phyloP scores from a whole-genome alignment of 2,329 filamentous ascomycete genomes.

The Karstenula rhodostoma region DNA sequence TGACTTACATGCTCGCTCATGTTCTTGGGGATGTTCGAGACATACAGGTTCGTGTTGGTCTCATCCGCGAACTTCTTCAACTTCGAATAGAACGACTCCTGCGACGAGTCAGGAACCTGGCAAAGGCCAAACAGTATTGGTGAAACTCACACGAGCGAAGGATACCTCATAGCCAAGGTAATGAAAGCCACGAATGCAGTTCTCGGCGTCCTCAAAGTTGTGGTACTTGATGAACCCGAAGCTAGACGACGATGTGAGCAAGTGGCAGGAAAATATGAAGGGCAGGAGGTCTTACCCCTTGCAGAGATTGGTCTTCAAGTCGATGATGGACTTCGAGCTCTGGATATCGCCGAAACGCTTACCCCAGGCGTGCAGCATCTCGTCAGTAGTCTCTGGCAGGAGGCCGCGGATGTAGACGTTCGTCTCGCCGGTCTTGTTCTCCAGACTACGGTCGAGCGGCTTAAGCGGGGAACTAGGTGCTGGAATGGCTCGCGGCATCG shows the following conservation, averaged over 20 bases:
- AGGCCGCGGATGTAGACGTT: conserved; percentile 99
- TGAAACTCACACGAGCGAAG: conserved; percentile 79
- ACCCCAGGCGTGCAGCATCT: conserved; percentile 82
- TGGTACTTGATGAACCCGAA: conserved; percentile 98
- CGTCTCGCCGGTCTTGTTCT: conserved; percentile 93
- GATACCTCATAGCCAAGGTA: conserved; percentile 96
- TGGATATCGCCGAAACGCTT: conserved; percentile 91
- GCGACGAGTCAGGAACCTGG: conserved; percentile 26
- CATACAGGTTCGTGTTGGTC: conserved; percentile 92
- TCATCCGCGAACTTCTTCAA: conserved; percentile 96
- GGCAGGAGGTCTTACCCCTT: conserved; percentile 76
- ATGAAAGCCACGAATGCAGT: conserved; percentile 95
- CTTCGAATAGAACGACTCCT: conserved; percentile 95
- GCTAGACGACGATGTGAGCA: conserved; percentile 57
- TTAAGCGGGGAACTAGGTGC: conserved; percentile 87
- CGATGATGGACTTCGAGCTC: conserved; percentile 98
- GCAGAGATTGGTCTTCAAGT: conserved; percentile 89
- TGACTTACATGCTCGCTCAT: conserved; percentile 83
- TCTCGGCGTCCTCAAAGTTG: conserved; percentile 86
- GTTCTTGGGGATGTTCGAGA: conserved; percentile 92
- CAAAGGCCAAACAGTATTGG: conserved; percentile 5
- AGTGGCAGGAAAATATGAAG: not conserved
- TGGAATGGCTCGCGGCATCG: conserved; percentile 87
- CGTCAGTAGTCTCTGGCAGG: conserved; percentile 92
- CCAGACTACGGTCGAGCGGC: conserved; percentile 90